Evolutionary conservation across 192 early-diverging fungal species (phyloP).

Genomic region (Mortierella hygrophila): DNA sequence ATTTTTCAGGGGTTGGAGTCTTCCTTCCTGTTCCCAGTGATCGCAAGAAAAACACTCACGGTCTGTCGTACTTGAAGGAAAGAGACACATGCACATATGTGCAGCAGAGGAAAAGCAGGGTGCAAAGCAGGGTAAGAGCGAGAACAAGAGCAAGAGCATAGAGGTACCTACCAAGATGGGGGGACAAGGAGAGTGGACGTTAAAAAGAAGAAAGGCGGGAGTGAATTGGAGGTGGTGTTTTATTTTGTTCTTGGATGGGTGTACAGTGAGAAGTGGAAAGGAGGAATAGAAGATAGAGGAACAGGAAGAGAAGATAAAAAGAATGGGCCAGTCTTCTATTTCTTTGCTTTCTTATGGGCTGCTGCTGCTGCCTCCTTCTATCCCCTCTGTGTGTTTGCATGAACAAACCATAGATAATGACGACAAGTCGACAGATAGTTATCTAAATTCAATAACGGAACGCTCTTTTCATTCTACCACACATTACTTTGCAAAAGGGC

Average conservation of each 20-base stretch:
- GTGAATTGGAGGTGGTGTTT: too few species aligned
- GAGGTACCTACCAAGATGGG: neutral
- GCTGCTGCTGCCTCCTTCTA: too few species aligned
- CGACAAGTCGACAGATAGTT: too few species aligned
- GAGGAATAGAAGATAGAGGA: neutral
- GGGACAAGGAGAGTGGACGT: slow-evolving; percentile 1
- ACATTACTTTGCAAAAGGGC: too few species aligned
- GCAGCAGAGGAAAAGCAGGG: neutral
- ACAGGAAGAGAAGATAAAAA: neutral
- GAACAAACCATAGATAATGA: too few species aligned
- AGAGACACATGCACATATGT: neutral
- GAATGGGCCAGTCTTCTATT: neutral
- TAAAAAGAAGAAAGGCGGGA: neutral
- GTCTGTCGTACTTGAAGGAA: neutral
- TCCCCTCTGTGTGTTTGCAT: too few species aligned
- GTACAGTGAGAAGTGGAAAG: neutral
- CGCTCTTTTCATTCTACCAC: neutral
- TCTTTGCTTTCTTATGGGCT: neutral
- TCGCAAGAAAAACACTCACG: neutral
- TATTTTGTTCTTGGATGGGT: too few species aligned
- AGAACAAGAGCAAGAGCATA: neutral
- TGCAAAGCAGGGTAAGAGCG: neutral
- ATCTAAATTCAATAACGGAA: neutral
- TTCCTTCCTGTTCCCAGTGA: neutral
- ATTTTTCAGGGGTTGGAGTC: neutral